Evolutionary conservation across 495 filamentous ascomycete genomes (phyloP), one percentile per base, ranked within the genome.

Genomic region (Aspergillus haitiensis): DNA sequence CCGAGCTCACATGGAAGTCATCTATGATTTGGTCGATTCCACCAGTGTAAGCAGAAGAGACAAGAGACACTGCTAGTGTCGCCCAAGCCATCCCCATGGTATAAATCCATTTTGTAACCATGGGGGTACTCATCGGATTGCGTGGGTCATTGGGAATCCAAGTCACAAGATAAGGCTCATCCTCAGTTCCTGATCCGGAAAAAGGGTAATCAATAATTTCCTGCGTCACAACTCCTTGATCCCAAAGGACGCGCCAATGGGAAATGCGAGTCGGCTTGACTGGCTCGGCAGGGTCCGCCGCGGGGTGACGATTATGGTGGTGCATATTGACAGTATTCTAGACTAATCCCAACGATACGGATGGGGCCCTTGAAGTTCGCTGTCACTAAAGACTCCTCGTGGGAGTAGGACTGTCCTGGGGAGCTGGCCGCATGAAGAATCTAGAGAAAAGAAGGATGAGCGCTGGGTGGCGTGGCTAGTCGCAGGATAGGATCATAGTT

Each of bases 41-140:
- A 27, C 87, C 86, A 33, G 85, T 74, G 61, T 85, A 91, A 7
- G 87, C 87, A 6, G 87, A 88, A 12, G 86, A 88, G 35, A 84
- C 84, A 48, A 91, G 84, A 13, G 88, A 76, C n/a, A 91, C 86
- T 12, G 84, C 81, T 32, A 91, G 75, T 0, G 87, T 87, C 11
- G 84, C 81, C 11, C 85, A 55, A 12, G 87, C 85, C 53, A 85
- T 78, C 27, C 84, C 57, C 34, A 82, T 51, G 5, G 85, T 86
- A 56, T 86, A 81, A 37, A 66, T 61, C 87, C 87, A 90, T 72
- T 90, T 90, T 63, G 75, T n/a, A n/a, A n/a, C 2, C 32, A 15
- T 16, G 7, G 33, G 50, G 7, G n/a, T 16, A 8, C 33, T 15
- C 77, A 87, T 81, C 4, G 87, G 85, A 69, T 91, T 86, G 56